Conservation (phyloP, 78 protist species). For the Pigoraptor vietnamica region DNA sequence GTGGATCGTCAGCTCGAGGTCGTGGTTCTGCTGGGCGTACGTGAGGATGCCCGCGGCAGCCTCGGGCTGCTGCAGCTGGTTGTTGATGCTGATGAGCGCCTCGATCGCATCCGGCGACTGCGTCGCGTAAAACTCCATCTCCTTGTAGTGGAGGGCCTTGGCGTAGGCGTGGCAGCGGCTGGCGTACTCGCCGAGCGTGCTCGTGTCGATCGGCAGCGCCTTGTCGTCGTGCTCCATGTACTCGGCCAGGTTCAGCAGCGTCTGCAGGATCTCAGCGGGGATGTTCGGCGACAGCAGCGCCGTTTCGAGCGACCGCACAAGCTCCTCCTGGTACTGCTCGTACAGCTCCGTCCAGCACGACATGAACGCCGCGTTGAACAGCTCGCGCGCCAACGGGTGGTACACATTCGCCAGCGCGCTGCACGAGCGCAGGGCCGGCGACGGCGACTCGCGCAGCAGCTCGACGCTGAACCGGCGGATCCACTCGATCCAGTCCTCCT, state of each 20-base stretch:
- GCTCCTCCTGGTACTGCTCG: conserved; percentile 28
- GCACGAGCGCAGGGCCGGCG: conserved; percentile 93
- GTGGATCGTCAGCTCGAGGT: conserved; percentile 49
- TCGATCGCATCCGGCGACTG: conserved; percentile 53
- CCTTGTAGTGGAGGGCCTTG: conserved; percentile 92
- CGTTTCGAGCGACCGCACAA: conserved; percentile 33
- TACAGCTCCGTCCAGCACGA: conserved; percentile 88
- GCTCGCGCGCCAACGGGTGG: conserved; percentile 82
- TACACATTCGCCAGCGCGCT: conserved; percentile 70
- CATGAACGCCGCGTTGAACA: conserved; percentile 95
- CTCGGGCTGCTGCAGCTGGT: conserved; percentile 89
- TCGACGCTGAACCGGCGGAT: conserved; percentile 79
- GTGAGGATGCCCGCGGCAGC: conserved; percentile 87
- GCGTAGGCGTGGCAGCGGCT: conserved; percentile 93
- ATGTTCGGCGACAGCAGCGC: conserved; percentile 28
- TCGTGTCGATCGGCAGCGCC: conserved; percentile 72
- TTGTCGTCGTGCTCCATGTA: conserved; percentile 90
- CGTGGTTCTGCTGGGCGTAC: conserved; percentile 16
- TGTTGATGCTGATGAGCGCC: conserved; percentile 83
- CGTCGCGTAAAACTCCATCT: conserved; percentile 63
- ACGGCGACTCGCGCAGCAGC: conserved; percentile 88
- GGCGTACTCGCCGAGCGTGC: conserved; percentile 81
- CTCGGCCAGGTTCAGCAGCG: conserved; percentile 92
- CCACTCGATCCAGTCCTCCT: conserved; percentile 96
- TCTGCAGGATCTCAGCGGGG: conserved; percentile 87